phyloP scores from a whole-genome alignment of 169 alveolate genomes.

The Babesia microti region DNA sequence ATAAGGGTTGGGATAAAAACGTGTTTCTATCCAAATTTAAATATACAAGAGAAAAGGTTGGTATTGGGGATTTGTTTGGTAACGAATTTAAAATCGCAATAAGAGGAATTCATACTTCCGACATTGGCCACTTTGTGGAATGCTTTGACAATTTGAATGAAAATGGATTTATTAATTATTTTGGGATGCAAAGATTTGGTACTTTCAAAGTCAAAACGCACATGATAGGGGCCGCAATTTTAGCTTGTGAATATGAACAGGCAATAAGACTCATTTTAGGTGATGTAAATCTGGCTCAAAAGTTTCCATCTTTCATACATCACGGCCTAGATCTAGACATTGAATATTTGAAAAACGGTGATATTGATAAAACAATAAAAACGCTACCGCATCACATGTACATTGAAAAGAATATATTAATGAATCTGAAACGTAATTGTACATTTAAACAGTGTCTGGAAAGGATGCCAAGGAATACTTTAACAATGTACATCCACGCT shows the following conservation, averaged over 20 bases:
- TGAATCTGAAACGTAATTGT: conserved; percentile 35
- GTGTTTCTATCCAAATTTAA: conserved; percentile 68
- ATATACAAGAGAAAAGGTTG: conserved; percentile 62
- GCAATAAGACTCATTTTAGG: conserved; percentile 52
- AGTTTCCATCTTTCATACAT: conserved; percentile 10
- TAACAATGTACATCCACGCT: conserved; percentile 81
- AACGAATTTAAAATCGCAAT: conserved; percentile 80
- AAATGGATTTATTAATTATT: conserved; percentile 83
- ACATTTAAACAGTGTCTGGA: conserved; percentile 63
- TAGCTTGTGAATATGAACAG: conserved; percentile 62
- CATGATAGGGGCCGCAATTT: conserved; percentile 73
- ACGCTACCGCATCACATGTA: conserved; percentile 8
- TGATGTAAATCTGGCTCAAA: conserved; percentile 28
- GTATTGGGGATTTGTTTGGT: conserved; percentile 80
- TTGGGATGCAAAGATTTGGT: conserved; percentile 88
- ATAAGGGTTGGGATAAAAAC: conserved; percentile 56
- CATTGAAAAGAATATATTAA: conserved; percentile 46
- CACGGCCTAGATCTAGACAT: conserved; percentile 4
- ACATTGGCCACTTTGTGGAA: conserved; percentile 20
- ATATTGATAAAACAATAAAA: conserved; percentile 5
- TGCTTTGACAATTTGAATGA: conserved; percentile 58
- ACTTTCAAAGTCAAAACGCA: conserved; percentile 75
- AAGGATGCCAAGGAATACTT: conserved; percentile 67
- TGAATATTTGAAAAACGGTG: conserved; percentile 2
- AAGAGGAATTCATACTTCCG: conserved; percentile 51